phyloP scores from a whole-genome alignment of 441 rosid genomes.

The Daphne laureola region DNA sequence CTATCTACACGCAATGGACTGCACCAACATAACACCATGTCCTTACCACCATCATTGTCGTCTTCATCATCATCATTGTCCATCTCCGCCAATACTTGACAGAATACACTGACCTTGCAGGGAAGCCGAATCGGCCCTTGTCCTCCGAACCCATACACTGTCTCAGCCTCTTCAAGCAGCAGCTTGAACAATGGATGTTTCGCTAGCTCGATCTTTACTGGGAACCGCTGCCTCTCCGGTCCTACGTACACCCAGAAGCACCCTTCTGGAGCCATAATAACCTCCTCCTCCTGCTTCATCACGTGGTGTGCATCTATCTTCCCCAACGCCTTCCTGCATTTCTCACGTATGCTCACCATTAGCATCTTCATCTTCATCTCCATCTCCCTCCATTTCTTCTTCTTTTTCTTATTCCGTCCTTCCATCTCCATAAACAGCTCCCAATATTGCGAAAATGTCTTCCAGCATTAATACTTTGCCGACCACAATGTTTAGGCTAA shows the following conservation, averaged over 20 bases:
- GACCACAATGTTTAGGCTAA: no score
- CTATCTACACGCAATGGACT: conserved; percentile 25
- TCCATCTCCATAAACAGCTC: no score
- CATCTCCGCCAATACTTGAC: conserved; percentile 40
- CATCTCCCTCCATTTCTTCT: no score
- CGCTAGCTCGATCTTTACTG: conserved; percentile 26
- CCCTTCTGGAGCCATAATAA: conserved; percentile 28
- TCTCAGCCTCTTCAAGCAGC: conserved; percentile 54
- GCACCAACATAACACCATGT: neutral
- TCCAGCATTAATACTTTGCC: no score
- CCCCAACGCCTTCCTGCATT: no score
- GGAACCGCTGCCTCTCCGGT: conserved; percentile 31
- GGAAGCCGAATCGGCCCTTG: conserved; percentile 58
- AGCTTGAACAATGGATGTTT: conserved; percentile 50
- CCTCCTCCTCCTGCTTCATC: no score
- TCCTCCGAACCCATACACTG: conserved; percentile 31
- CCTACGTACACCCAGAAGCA: conserved; percentile 60
- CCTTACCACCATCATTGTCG: no score
- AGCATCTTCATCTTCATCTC: no score
- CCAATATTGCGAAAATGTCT: no score
- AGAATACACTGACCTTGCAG: conserved; percentile 47
- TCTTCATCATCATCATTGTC: conserved; percentile 17
- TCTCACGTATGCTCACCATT: no score
- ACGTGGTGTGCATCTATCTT: no score
- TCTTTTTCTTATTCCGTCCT: no score